Conservation (phyloP, 2,329 filamentous ascomycete genomes). For the Curvularia spicifera region DNA sequence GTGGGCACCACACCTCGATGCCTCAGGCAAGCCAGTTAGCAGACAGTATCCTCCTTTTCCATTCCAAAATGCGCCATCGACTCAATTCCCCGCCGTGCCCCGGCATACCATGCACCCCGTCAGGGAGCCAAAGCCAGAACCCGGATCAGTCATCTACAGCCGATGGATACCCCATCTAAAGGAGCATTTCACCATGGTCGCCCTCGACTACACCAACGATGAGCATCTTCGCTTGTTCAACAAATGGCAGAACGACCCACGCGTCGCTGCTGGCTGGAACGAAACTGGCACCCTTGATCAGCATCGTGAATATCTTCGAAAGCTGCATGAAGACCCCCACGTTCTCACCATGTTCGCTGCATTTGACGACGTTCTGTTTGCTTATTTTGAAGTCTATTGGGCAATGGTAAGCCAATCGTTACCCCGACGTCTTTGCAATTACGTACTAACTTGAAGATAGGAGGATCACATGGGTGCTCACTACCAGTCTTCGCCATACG, state of each 20-base stretch:
- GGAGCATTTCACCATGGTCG: conserved; percentile 79
- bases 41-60: conserved; percentile 52
- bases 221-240: conserved; percentile 75
- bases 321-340: conserved; percentile 74
- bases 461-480: conserved; percentile 67
- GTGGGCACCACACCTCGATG: conserved; percentile 47
- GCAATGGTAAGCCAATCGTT: conserved; percentile 60
- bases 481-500: conserved; percentile 62
- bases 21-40: conserved; percentile 49
- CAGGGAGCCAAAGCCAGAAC: conserved; percentile 72
- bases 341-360: conserved; percentile 72
- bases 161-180: conserved; percentile 77
- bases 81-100: conserved; percentile 54
- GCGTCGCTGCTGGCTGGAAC: conserved; percentile 81
- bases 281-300: conserved; percentile 77
- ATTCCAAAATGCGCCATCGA: conserved; percentile 55
- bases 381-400: conserved; percentile 85
- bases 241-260: conserved; percentile 82
- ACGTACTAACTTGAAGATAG: conserved; percentile 40
- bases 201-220: conserved; percentile 68
- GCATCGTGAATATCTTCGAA: conserved; percentile 73
- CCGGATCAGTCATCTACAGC: conserved; percentile 75
- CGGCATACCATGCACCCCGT: conserved; percentile 72
- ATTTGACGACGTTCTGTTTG: conserved; percentile 74
- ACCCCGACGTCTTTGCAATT: neutral